Base-by-base conservation (phyloP, 2,329 filamentous ascomycete genomes). In the Diaporthe caulivora region DNA sequence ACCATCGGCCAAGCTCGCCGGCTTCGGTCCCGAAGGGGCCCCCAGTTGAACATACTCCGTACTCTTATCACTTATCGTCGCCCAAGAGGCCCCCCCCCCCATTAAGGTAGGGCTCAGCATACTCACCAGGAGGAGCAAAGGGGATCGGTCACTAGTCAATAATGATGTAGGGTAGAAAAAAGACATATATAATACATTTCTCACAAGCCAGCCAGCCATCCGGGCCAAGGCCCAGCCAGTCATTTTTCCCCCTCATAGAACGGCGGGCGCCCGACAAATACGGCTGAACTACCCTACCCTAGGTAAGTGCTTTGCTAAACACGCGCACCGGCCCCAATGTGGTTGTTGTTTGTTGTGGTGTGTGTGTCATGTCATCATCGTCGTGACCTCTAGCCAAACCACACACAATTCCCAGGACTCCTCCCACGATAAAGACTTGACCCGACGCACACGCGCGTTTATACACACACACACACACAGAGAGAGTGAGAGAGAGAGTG, bases 111-210 rank as follows among this genome's bases (percentile, higher is more conserved):
- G n/a, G 37, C 37, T 8, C 6, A 31, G 1, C 6, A 29, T 1
- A 8, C 31, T 18, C 42, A 49, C 21, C 17, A 34, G n/a, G n/a
- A n/a, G n/a, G n/a, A n/a, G n/a, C n/a, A n/a, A n/a, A n/a, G n/a
- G n/a, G n/a, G n/a, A n/a, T n/a, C n/a, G n/a, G n/a, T n/a, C n/a
- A n/a, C n/a, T 4, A 21, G 11, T 21, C 37, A 7, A 18, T 44
- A 0, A 15, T 7, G n/a, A 4, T 17, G 13, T 5, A 1, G 8
- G 21, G 24, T 17, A 18, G 21, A n/a, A 64, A 10, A 49, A 17
- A 51, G 47, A 26, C 47, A 53, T n/a, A 67, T 67, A 67, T 67
- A 53, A 40, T 67, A 67, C 62, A 67, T 29, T 53, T 67, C 62
- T 67, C 62, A 67, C 37, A 17, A 24, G 44, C n/a, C n/a, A 67